phyloP scores from a whole-genome alignment of 331 rosid genomes.

The Dryas integrifolia region DNA sequence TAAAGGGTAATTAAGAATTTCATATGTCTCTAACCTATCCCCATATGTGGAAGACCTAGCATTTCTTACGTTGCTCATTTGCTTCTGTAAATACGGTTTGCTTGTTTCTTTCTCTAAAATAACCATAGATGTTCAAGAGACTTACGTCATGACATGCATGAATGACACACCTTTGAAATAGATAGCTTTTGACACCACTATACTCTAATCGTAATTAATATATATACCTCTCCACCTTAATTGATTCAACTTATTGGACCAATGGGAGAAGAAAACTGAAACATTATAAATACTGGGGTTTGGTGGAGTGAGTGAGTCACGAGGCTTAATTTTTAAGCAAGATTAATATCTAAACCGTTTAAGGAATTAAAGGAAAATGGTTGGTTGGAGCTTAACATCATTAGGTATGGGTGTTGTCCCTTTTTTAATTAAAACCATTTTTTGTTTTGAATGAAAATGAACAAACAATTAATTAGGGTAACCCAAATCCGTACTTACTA shows the following conservation, averaged over 20 bases:
- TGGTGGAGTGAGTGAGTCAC: constrained; percentile 54
- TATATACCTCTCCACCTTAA: constrained; percentile 27
- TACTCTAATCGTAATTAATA: constrained; percentile 10
- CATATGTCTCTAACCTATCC: constrained; percentile 11
- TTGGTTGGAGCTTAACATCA: constrained; percentile 60
- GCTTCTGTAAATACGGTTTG: constrained; percentile 5
- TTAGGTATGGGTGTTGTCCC: constrained; percentile 42
- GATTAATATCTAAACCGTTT: constrained; percentile 9
- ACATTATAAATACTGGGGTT: constrained; percentile 34
- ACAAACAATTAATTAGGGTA: background rate
- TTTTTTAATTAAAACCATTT: background rate
- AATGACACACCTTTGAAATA: constrained; percentile 34
- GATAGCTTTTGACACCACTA: constrained; percentile 4
- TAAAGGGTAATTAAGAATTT: constrained; percentile 6
- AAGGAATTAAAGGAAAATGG: constrained; percentile 34
- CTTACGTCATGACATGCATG: constrained; percentile 33
- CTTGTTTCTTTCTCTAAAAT: constrained; percentile 31
- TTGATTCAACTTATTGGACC: constrained; percentile 47
- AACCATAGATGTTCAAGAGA: constrained; percentile 28
- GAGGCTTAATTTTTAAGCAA: constrained; percentile 56
- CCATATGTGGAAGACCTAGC: constrained; percentile 9
- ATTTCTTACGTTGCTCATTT: constrained; percentile 21
- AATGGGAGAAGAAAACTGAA: constrained; percentile 27
- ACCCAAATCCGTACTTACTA: too few relatives aligned
- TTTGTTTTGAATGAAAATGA: background rate